Conservation (phyloP, 208 protist genomes). For the Leishmania tarentolae region DNA sequence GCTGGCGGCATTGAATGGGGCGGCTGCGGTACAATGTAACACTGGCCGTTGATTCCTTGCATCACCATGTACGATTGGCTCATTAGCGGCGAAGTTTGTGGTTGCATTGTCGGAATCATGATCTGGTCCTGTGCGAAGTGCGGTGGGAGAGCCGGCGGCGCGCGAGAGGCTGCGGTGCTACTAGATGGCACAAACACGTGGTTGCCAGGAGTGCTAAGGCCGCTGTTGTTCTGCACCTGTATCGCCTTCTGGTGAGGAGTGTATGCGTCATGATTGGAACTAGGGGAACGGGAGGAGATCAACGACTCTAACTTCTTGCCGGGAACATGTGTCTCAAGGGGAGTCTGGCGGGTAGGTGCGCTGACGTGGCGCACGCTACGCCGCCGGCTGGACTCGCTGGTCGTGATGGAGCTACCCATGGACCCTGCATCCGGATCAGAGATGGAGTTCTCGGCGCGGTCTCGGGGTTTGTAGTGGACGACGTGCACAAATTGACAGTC, state of each 20-base stretch:
- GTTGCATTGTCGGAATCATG: slow-evolving; percentile 20
- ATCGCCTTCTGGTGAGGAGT: slow-evolving; percentile 22
- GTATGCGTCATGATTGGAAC: slow-evolving; percentile 12
- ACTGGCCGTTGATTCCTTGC: slow-evolving; percentile 36
- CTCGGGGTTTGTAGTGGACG: slow-evolving; percentile 49
- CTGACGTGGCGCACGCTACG: slow-evolving; percentile 19
- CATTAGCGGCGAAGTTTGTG: slow-evolving; percentile 20
- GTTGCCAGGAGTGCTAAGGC: slow-evolving; percentile 9
- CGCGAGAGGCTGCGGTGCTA: background rate
- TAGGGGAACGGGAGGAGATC: slow-evolving; percentile 30
- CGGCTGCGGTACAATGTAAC: slow-evolving; percentile 36
- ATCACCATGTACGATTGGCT: slow-evolving; percentile 39
- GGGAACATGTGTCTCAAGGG: slow-evolving; percentile 22
- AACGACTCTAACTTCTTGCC: slow-evolving; percentile 14
- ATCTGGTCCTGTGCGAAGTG: slow-evolving; percentile 21
- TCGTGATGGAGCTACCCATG: slow-evolving; percentile 32
- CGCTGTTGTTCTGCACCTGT: slow-evolving; percentile 9
- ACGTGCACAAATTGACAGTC: slow-evolving; percentile 81
- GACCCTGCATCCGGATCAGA: slow-evolving; percentile 46
- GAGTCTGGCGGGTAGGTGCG: slow-evolving; percentile 36
- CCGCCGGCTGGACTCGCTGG: slow-evolving; percentile 14
- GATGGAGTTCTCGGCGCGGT: slow-evolving; percentile 37
- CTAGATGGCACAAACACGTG: slow-evolving; percentile 28
- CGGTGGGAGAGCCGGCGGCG: background rate
- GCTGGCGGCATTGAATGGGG: background rate